Percentiles rank a stretch among this genome's conserved stretches.
Conservation (phyloP, 495 filamentous ascomycete species). For the Annulohypoxylon stygium region DNA sequence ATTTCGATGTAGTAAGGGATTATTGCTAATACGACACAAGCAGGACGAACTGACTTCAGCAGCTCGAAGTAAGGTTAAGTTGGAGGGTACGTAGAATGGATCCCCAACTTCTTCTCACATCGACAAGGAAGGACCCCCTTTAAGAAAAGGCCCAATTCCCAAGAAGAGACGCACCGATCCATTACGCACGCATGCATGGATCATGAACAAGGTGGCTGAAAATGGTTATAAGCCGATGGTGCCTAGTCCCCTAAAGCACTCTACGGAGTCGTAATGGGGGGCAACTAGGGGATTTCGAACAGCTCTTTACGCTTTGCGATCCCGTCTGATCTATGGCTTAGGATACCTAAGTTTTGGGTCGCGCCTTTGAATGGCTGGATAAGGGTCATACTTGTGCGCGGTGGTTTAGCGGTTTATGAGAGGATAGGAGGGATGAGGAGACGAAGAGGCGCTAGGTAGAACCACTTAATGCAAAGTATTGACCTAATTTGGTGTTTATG, state of each 20-base stretch:
- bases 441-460: not conserved
- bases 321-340: not conserved
- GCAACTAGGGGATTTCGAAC: not conserved
- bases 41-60: constrained; percentile 50
- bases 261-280: constrained; percentile 2
- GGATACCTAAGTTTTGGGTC: not conserved
- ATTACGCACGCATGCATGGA: not conserved
- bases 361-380: not conserved
- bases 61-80: constrained; percentile 47
- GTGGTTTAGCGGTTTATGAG: constrained; percentile 3
- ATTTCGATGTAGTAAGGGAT: not conserved
- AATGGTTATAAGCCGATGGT: constrained; percentile 4
- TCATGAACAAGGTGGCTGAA: not conserved
- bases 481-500: not conserved
- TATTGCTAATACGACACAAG: constrained; percentile 47
- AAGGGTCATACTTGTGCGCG: constrained; percentile 3
- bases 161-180: not conserved
- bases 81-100: constrained; percentile 41
- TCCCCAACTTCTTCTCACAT: constrained; percentile 3
- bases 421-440: not conserved
- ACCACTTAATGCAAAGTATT: constrained; percentile 15
- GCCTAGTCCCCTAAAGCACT: constrained; percentile 26
- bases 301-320: not conserved
- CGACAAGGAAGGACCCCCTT: not conserved
- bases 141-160: not conserved